A percentile compares a stretch with the other conserved stretches of the same genome.
Evolutionary conservation across 2,329 filamentous ascomycete genomes (phyloP).

Genomic region (Arthrobotrys megalospora): DNA sequence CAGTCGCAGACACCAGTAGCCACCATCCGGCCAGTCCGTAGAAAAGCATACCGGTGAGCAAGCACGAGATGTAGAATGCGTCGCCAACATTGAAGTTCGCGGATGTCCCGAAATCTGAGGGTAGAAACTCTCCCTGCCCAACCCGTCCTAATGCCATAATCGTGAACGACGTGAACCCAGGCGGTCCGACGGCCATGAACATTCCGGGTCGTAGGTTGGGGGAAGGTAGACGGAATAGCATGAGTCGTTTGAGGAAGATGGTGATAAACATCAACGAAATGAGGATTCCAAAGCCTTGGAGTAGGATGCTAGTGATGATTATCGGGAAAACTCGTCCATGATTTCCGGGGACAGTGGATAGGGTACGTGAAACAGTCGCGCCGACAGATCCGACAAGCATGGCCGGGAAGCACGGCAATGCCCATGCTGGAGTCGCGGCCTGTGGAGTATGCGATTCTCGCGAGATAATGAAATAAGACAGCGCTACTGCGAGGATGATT

Average conservation of each 20-base stretch:
- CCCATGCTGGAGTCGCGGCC: slow-evolving; percentile 55
- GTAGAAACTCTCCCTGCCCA: slow-evolving; percentile 33
- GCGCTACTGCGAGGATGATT: slow-evolving; percentile 36
- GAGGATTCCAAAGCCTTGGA: slow-evolving; percentile 55
- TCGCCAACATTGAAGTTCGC: slow-evolving; percentile 42
- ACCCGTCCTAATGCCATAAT: slow-evolving; percentile 45
- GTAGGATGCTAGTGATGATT: slow-evolving; percentile 53
- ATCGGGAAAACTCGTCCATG: slow-evolving; percentile 51
- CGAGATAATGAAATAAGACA: slow-evolving; percentile 57
- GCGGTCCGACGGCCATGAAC: slow-evolving; percentile 57
- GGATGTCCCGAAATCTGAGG: slow-evolving; percentile 41
- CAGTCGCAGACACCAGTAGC: slow-evolving; percentile 44
- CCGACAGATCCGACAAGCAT: slow-evolving; percentile 54
- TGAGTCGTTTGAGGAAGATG: slow-evolving; percentile 55
- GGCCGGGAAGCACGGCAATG: slow-evolving; percentile 52
- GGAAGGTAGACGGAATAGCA: slow-evolving; percentile 55
- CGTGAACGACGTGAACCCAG: slow-evolving; percentile 51
- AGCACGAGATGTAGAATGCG: slow-evolving; percentile 40
- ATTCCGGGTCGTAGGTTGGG: slow-evolving; percentile 54
- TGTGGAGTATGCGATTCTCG: slow-evolving; percentile 54
- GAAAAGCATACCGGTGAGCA: slow-evolving; percentile 49
- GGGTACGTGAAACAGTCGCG: slow-evolving; percentile 36
- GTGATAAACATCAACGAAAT: slow-evolving; percentile 59
- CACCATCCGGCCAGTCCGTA: slow-evolving; percentile 58
- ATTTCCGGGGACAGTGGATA: slow-evolving; percentile 22